Evolutionary conservation across 2,329 filamentous ascomycete genomes (phyloP).

Genomic region (Juglanconis oblonga): DNA sequence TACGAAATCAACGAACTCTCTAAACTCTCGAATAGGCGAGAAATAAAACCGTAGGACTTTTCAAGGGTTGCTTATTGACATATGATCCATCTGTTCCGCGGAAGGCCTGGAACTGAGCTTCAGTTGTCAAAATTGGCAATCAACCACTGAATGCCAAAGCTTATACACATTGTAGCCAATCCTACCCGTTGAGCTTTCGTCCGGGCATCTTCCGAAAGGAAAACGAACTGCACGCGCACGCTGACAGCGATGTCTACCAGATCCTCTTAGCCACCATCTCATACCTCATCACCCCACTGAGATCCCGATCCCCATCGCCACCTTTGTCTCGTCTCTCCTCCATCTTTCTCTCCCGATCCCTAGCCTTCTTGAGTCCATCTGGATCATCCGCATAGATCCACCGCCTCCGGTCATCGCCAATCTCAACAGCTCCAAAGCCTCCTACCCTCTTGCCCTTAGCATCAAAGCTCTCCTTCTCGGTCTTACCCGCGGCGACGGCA

Average conservation of each 20-base stretch:
- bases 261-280: conserved; percentile 97
- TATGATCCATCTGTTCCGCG: no score
- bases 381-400: conserved; percentile 86
- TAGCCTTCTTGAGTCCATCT: conserved; percentile 62
- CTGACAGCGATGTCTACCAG: conserved; percentile 58
- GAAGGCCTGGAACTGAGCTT: no score
- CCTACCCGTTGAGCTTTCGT: no score
- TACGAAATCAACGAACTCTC: no score
- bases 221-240: neutral
- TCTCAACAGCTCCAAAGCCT: conserved; percentile 80
- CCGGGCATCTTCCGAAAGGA: no score
- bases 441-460: conserved; percentile 74
- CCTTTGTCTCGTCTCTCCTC: conserved; percentile 55
- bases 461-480: conserved; percentile 56
- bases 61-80: no score
- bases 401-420: conserved; percentile 80
- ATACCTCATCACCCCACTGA: conserved; percentile 72
- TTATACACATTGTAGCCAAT: no score
- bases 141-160: no score
- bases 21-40: no score
- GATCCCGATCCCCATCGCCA: conserved; percentile 48
- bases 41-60: no score
- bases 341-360: conserved; percentile 61
- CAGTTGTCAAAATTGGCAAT: no score
- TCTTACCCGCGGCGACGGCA: conserved; percentile 40